Base-by-base conservation (phyloP, 495 filamentous ascomycete species). In the Amorphotheca resinae region DNA sequence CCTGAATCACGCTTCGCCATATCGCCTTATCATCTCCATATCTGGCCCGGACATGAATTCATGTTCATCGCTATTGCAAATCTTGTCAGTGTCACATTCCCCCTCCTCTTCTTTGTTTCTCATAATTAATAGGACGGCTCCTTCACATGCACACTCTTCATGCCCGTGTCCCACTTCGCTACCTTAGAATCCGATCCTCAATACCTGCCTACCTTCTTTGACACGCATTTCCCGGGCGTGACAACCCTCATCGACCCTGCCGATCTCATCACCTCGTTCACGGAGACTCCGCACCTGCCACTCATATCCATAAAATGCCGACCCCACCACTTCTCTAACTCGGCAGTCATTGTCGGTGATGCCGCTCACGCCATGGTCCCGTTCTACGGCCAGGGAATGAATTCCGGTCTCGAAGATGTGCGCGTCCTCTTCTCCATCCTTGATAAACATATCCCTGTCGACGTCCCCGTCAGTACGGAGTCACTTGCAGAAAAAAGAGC, bases 41-140 rank as follows among this genome's bases (percentile, higher is more conserved):
- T 99, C 62, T 99, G 91, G 91, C 91, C 91, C 1, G 85, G 81
- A 17, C 76, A 77, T 48, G 74, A 84, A 9, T 83, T 86, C 57
- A 96, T 99, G 91, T 99, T 99, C 62, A 96, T 99, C 53, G 91
- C 91, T 15, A 84, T 99, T 20, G 89, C 91, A 0, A 85, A 79
- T 39, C 66, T 77, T 11, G 73, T 76, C 59, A 34, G 67, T 45
- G 15, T 21, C 12, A 15, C 14, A 6, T 35, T 31, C 33, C 9
- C 20, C 14, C 21, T 8, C 12, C 26, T 22, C 25, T 16, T 32
- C 26, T 34, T 20, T 15, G 5, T 9, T 21, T 3, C 8, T 11
- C 15, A 28, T 12, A 22, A 17, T 25, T 41, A n/a, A 2, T 45
- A 25, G 70, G 87, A 96, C 58, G 82, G 82, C 45, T 83, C 85